Evolutionary conservation across 2,329 filamentous ascomycete genomes (phyloP), one percentile per base, ranked within the genome.

Genomic region (Cordyceps cicadae): DNA sequence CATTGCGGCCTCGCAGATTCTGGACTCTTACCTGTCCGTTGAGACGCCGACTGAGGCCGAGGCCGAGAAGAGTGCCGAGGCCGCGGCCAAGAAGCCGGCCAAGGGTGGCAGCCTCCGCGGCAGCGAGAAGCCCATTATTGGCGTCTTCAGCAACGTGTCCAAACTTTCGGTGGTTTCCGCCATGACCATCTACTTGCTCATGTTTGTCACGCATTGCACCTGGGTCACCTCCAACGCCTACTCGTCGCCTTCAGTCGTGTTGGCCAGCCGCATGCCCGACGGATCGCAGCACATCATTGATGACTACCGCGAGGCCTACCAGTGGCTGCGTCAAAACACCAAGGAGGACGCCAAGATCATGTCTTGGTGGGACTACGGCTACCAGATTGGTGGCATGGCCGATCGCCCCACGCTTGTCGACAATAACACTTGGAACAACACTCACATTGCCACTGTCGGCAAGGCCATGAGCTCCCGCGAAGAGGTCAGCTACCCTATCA

Each of bases 381-480:
- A 99, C 79, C 94, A 99, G 78, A 99, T 99, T 75, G 94, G 94
- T 78, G 94, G 94, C 67, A 99, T 99, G 94, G 94, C 94, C 54
- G 94, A 99, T 74, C 86, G 94, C 59, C 94, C 94, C 39, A 99
- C 94, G 1, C 82, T 99, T 39, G 94, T 99, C 39, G 94, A 99
- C 80, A 99, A 99, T 81, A 99, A 99, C 79, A 99, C 94, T 2
- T 99, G 94, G 94, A 99, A 99, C 81, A 99, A 99, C 80, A 99
- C 94, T 8, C 94, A 99, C 74, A 99, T 99, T 76, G 94, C 94
- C 58, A 99, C 94, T 15, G 94, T 99, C 62, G 94, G 94, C 70
- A 99, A 99, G 79, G 94, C 94, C 48, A 97, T 99, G 94, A 94
- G 89, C 77, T 97, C 92, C 8, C 83, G 90, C 51, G 94, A 99